Conservation (phyloP, 2,329 filamentous ascomycete genomes). For the Cadophora sp. region DNA sequence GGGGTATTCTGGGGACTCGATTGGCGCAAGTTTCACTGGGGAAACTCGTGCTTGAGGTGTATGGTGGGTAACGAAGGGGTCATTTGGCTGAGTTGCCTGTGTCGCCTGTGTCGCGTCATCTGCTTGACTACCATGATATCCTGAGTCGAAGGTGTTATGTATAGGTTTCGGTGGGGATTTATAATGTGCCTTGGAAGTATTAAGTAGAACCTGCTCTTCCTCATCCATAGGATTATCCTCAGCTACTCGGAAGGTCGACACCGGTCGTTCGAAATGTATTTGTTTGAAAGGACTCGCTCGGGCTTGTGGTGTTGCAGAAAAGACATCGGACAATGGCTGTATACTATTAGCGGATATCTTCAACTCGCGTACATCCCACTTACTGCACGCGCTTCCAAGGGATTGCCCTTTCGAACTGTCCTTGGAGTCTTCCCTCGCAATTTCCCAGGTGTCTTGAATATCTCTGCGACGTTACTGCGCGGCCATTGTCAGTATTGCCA, state of each 20-base stretch:
- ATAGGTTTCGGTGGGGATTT: constrained; percentile 40
- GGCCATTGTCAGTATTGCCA: constrained; percentile 28
- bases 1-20: constrained; percentile 13
- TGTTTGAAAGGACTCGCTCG: constrained; percentile 51
- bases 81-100: constrained; percentile 31
- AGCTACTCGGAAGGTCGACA: constrained; percentile 64
- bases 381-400: constrained; percentile 68
- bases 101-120: constrained; percentile 37
- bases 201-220: constrained; percentile 25
- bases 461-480: constrained; percentile 82
- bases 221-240: constrained; percentile 53
- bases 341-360: constrained; percentile 34
- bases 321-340: constrained; percentile 66
- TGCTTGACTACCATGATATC: constrained; percentile 72
- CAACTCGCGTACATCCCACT: constrained; percentile 44
- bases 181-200: constrained; percentile 24
- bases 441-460: constrained; percentile 94
- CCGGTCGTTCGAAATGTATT: constrained; percentile 39
- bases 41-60: constrained; percentile 19
- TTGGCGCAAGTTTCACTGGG: constrained; percentile 20
- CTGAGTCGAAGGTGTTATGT: constrained; percentile 63
- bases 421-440: constrained; percentile 82
- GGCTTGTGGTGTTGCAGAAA: constrained; percentile 62
- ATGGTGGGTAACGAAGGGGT: constrained; percentile 12
- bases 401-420: constrained; percentile 67